These are phyloP conservation scores for Aspergillus carbonarius DNA, from an alignment of 2,329 filamentous ascomycete species.

Conservation along the genomic window DNA sequence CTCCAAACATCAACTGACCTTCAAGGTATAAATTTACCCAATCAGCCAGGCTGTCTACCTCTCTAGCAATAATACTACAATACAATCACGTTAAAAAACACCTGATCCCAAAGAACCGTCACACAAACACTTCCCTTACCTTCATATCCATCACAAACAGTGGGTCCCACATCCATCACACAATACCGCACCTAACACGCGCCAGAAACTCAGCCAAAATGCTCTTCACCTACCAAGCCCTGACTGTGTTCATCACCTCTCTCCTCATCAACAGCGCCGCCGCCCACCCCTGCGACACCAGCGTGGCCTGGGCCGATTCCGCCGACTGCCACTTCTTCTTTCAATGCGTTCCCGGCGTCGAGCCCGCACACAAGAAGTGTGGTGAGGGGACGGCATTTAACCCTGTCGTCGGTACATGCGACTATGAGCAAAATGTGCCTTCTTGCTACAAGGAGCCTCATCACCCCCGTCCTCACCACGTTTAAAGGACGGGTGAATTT, in stretches of 20 bases:
- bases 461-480: neutral
- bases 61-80: neutral
- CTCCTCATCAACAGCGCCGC: neutral
- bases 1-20: neutral
- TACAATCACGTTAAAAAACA: neutral
- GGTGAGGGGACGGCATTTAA: neutral
- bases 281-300: neutral
- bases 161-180: neutral
- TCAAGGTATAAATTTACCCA: neutral
- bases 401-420: neutral
- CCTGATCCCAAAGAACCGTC: too few relatives aligned
- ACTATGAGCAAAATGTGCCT: neutral
- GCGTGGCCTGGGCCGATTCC: neutral
- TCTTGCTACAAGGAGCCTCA: neutral
- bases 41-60: neutral
- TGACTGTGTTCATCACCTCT: neutral
- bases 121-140: conserved; percentile 1
- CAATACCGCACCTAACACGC: neutral
- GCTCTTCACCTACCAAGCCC: conserved; percentile 1
- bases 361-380: neutral
- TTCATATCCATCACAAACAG: neutral
- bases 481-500: neutral
- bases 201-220: neutral
- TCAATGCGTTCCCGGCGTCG: neutral
- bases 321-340: neutral